Evolutionary conservation across 2,329 filamentous ascomycete genomes (phyloP), one percentile per base, ranked within the genome.

Genomic region (Pseudocercospora musae): DNA sequence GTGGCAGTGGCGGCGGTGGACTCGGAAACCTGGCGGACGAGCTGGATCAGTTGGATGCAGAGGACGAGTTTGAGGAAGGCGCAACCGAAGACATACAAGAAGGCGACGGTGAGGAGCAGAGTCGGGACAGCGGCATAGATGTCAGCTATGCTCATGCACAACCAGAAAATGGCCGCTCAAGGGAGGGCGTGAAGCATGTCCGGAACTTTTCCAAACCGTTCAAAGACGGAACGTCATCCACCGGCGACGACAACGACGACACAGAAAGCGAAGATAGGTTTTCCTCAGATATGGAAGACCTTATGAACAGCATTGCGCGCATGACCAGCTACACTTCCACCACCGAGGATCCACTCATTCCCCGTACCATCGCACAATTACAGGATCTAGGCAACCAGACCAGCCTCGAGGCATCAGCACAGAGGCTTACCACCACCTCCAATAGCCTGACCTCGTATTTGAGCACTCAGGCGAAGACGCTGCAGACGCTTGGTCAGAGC

Each of bases 11-110:
- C 54, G 78, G 77, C 53, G 85, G 85, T 64, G 88, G 88, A 8
- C 79, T 92, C 65, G 91, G 90, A 31, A 93, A 92, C 69, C 76
- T 95, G 54, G 91, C 91, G 1, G 91, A 94, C 75, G 91, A 95
- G 76, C 79, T 95, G 53, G 91, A 94, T 75, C 91, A 95, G 76
- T 79, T 95, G 53, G 71, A 71, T 52, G 71, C 74, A 50, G 72
- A 74, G 7, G 71, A 71, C 31, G 71, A 70, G 1, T 66, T 71
- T 48, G 70, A 70, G 21, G 71, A 72, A 52, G 70, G 69, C 33
- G 62, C 59, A 59, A 69, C 67, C 10, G 66, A 70, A 31, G 60
- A 55, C 27, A 55, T 67, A 49, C 62, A 60, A n/a, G 59, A 69
- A 21, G 60, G 52, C 23, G 58, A 68, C 48, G 64, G 60, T 20